Evolutionary conservation across 345 rosid genomes (phyloP), one percentile per base, ranked within the genome.

Genomic region (Arabis hirsuta): DNA sequence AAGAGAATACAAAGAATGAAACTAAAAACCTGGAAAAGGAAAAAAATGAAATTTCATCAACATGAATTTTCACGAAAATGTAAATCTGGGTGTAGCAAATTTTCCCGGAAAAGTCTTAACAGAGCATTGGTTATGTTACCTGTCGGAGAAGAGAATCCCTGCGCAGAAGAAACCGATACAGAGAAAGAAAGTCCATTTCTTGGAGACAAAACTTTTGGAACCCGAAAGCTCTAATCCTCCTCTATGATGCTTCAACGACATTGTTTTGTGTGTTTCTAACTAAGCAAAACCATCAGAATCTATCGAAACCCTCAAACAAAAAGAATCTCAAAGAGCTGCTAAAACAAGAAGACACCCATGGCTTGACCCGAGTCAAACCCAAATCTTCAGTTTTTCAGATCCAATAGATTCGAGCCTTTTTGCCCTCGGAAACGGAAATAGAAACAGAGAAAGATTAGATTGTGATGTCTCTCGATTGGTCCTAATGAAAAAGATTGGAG

Each of bases 131-230:
- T 62, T 19, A 22, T 22, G 43, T 65, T 84, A 94, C 99, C 99
- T 88, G 73, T 85, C 88, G 51, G 96, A 89, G 82, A 94, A 91
- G 61, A 94, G 86, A 87, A 88, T 82, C 67, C 98, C 98, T 4
- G 88, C 89, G 76, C 95, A 91, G 81, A 94, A 89, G 84, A 96
- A 91, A 26, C 96, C 96, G 71, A 91, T 79, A 72, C 96, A 95
- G 78, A 95, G 82, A 73, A 91, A 71, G 39, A 89, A 67, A 62
- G 90, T 71, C 99, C 95, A 89, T 85, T 87, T 95, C 85, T 71
- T 88, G 2, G 99, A 84, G 55, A 88, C 87, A 53, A 76, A 56
- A 80, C 80, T 75, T 73, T 74, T 79, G 0, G 82, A 74, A 71
- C 62, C 74, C 4, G 76, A 71, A 1, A 70, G 55, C 56, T 79